Evolutionary conservation across 768 basidiomycete genomes (phyloP), one percentile per base, ranked within the genome.

Genomic region (Psilocybe tampanensis): DNA sequence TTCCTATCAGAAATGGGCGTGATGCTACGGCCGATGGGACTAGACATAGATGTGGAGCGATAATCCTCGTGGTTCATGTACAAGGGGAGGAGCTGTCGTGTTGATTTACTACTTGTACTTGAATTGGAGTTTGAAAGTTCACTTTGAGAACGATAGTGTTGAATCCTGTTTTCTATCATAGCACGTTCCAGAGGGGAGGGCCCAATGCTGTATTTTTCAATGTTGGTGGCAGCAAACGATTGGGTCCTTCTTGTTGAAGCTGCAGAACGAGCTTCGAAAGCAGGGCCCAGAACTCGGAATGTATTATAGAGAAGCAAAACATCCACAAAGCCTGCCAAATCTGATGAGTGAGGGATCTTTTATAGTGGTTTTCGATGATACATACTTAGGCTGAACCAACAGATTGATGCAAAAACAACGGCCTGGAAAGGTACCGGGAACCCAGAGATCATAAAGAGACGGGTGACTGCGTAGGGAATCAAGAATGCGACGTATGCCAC

Each of bases 261-360:
- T 11, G 68, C 58, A 18, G 67, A 60, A 34, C 66, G 68, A 22
- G 66, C 68, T 56, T 79, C 72, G 61, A 86, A 79, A 21, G 80
- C 80, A 22, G 81, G 81, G 8, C 76, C 74, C 32, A 92, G 72
- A 49, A 88, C 77, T 9, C 84, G 81, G 66, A 89, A 81, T 9
- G 86, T 89, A 65, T 87, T 89, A 73, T 80, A 84, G 24, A 90
- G 76, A n/a, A 91, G 74, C 8, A 79, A 55, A 23, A 88, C 86
- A 63, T 91, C 86, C 21, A 83, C 82, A 23, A 85, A 62, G 42
- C 88, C 90, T 92, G 56, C 5, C 12, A 47, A 22, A 49, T 24
- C 33, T 2, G 3, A 21, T 66, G 39, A 67, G 53, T 47, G 42
- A 24, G n/a, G 55, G 11, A 48, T 13, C 34, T 36, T 51, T 9